These are phyloP conservation scores for Rhodosporidiobolus odoratus DNA, from an alignment of 768 basidiomycete genomes.

Conservation along the genomic window DNA sequence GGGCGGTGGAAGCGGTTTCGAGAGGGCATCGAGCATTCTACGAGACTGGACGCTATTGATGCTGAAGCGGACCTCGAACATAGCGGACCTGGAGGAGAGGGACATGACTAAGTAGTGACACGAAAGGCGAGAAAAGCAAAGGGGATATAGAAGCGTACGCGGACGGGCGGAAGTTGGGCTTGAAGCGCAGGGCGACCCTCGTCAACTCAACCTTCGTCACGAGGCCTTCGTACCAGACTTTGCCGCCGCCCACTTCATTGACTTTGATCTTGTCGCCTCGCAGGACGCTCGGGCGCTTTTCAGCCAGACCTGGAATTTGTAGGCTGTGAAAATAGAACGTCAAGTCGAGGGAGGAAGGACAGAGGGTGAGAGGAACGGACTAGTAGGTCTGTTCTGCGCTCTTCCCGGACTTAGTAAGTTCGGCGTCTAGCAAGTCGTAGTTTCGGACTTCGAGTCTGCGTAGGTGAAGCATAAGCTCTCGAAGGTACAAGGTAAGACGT, in stretches of 20 bases:
- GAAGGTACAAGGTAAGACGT: no score
- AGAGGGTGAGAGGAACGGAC: not conserved
- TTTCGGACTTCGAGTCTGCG: not conserved
- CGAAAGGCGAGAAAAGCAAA: no score
- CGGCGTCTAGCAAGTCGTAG: slow-evolving; percentile 1
- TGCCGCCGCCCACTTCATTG: not conserved
- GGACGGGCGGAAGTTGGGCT: slow-evolving; percentile 3
- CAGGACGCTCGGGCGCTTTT: slow-evolving; percentile 21
- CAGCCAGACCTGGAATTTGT: slow-evolving; percentile 15
- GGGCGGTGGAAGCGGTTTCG: not conserved
- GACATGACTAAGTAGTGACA: no score
- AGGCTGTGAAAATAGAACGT: not conserved
- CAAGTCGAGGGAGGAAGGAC: no score
- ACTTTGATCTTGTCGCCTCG: slow-evolving; percentile 11
- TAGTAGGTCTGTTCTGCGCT: not conserved
- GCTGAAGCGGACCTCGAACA: slow-evolving; percentile 14
- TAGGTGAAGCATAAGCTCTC: no score
- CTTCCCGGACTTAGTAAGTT: not conserved
- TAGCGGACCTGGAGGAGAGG: not conserved
- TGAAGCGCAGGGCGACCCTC: slow-evolving; percentile 3
- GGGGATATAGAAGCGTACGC: no score
- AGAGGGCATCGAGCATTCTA: not conserved
- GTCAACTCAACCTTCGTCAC: not conserved
- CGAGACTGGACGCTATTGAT: slow-evolving; percentile 1
- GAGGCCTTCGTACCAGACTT: slow-evolving; percentile 14